Evolutionary conservation across 768 basidiomycete genomes (phyloP), one percentile per base, ranked within the genome.

Genomic region (Hygrocybe punicea): DNA sequence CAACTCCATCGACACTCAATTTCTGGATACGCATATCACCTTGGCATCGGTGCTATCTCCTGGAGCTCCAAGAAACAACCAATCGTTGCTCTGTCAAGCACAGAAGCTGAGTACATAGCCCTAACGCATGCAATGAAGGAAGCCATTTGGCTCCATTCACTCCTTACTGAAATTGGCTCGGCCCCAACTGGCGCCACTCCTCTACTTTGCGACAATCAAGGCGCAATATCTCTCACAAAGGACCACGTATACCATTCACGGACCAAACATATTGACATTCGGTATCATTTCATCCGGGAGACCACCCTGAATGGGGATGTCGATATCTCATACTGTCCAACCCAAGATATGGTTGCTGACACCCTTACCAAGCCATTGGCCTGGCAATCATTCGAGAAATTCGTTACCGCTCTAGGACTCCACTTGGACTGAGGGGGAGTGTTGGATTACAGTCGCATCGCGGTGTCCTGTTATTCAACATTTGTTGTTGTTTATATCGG

Each of bases 231-330:
- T 9, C 48, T 55, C 13, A 16, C 53, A 21, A 55, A 55, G 29
- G 29, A 55, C 53, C 19, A 29, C 53, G 19, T 6, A 7, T 55
- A 51, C 29, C 53, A 55, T 37, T 49, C 53, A 19, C 6, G 37
- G n/a, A 55, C 53, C 37, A 55, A 55, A 23, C 53, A 55, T 46
- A 55, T 55, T 46, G 53, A 55, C 53, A 65, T 70, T 25, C 60
- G 62, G 8, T 64, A 70, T 50, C 71, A 72, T 50, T 64, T 61
- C 44, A 60, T 71, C 24, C 60, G 65, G 1, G 60, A 66, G 19
- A 47, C 51, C n/a, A n/a, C n/a, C n/a, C n/a, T n/a, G n/a, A n/a
- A n/a, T n/a, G n/a, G n/a, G n/a, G n/a, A n/a, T n/a, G n/a, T n/a
- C n/a, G n/a, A n/a, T n/a, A n/a, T n/a, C n/a, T n/a, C n/a, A n/a